Evolutionary conservation across 192 early-diverging fungal species (phyloP).

Genomic region (Coemansia sp.): DNA sequence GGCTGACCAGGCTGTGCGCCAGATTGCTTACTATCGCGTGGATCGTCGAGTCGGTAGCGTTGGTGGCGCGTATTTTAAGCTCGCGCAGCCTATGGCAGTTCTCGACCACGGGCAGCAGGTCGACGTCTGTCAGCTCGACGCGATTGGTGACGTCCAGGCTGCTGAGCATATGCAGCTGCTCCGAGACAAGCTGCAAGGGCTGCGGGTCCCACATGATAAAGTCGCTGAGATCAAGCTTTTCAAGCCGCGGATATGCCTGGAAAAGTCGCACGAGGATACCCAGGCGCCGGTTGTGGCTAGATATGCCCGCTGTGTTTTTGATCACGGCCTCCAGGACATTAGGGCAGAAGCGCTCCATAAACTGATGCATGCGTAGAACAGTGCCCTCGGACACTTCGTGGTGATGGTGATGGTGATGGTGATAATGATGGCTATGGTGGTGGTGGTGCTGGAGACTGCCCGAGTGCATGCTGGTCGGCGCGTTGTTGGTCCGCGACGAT

Average conservation of each 20-base stretch:
- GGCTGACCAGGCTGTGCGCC: constrained; percentile 35
- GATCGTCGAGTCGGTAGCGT: constrained; percentile 46
- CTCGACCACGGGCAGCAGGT: constrained; percentile 46
- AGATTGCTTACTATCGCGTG: constrained; percentile 33
- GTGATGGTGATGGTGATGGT: constrained; percentile 45
- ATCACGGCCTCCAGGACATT: constrained; percentile 43
- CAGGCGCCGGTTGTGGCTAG: constrained; percentile 42
- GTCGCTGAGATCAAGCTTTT: constrained; percentile 49
- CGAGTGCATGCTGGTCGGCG: constrained; percentile 14
- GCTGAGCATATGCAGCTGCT: constrained; percentile 35
- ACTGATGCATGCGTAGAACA: constrained; percentile 51
- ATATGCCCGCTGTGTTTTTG: constrained; percentile 48
- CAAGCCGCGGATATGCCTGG: constrained; percentile 48
- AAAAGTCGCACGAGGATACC: constrained; percentile 45
- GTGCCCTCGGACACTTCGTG: constrained; percentile 54
- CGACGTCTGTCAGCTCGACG: constrained; percentile 48
- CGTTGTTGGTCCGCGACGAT: constrained; percentile 20
- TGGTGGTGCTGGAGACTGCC: constrained; percentile 11
- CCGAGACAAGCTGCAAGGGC: constrained; percentile 41
- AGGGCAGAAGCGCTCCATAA: constrained; percentile 53
- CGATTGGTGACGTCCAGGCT: constrained; percentile 52
- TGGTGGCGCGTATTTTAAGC: constrained; percentile 49
- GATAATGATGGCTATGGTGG: neutral
- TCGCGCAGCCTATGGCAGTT: constrained; percentile 40
- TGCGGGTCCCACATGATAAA: constrained; percentile 57